These are phyloP conservation scores for Ophiocordyceps camponoti-floridani DNA, from an alignment of 2,329 filamentous ascomycete genomes.

Conservation along the genomic window DNA sequence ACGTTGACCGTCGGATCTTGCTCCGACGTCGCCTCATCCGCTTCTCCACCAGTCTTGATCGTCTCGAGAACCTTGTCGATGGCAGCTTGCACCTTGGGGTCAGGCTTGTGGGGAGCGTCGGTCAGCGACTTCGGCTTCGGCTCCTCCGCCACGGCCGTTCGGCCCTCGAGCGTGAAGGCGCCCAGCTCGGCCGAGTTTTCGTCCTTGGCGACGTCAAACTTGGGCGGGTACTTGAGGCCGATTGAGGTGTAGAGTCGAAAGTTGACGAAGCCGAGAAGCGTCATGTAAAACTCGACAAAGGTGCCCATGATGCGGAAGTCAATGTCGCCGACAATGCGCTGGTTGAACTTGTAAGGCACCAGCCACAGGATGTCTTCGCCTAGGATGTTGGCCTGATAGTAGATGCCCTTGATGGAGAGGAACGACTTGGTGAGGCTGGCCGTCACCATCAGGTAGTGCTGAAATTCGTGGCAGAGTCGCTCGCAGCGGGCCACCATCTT, in stretches of 20 bases:
- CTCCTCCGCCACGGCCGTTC: conserved; percentile 29
- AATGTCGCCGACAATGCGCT: conserved; percentile 80
- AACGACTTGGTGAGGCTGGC: conserved; percentile 90
- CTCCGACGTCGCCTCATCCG: conserved; percentile 21
- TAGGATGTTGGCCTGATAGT: conserved; percentile 95
- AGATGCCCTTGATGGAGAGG: conserved; percentile 96
- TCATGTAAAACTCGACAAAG: conserved; percentile 98
- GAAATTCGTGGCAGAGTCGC: conserved; percentile 82
- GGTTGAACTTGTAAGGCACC: conserved; percentile 95
- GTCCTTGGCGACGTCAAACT: conserved; percentile 75
- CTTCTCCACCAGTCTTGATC: conserved; percentile 31
- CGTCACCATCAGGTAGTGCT: conserved; percentile 90
- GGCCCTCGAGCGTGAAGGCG: conserved; percentile 76
- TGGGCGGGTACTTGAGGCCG: conserved; percentile 87
- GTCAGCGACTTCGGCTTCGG: conserved; percentile 36
- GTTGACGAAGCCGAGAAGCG: conserved; percentile 87
- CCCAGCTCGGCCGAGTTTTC: conserved; percentile 78
- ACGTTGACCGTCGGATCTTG: conserved; percentile 33
- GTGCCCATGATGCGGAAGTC: conserved; percentile 99
- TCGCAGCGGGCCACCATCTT: conserved; percentile 96
- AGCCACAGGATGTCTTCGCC: conserved; percentile 96
- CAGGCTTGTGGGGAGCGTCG: conserved; percentile 27
- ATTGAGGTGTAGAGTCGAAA: conserved; percentile 83
- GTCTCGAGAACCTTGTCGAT: conserved; percentile 53
- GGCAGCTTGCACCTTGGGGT: conserved; percentile 44